Evolutionary conservation across 768 basidiomycete species (phyloP), one percentile per base, ranked within the genome.

Genomic region (Serendipita sp.): DNA sequence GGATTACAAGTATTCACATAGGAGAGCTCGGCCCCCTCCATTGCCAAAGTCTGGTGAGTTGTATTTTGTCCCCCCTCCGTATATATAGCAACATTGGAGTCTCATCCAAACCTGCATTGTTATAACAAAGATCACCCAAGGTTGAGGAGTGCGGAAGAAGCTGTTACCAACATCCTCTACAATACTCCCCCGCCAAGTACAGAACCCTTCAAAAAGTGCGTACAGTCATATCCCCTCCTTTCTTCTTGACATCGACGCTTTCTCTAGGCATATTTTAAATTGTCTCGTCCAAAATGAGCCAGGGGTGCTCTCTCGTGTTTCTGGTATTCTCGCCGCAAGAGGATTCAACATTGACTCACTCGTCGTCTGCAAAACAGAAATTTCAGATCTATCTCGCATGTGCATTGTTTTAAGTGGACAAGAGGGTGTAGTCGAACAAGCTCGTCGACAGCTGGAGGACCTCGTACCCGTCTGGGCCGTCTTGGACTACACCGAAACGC

Each of bases 381-480:
- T 98, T 66, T 84, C 91, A 63, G 96, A 99, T 77, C 78, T 98
- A 60, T 90, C 87, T 77, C 83, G 96, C 43, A 99, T 99, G 96
- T 96, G 90, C 71, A 91, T 99, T 72, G 93, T 97, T 67, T 79
- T 99, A 53, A 86, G 83, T 63, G 96, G 96, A 0, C 96, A 99
- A 73, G 96, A 99, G 69, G 90, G 91, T 63, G 94, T 98, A 45
- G 88, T 99, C 61, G 96, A 98, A 74, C 96, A 99, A 73, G 95
- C 92, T 9, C 80, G 96, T 43, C 77, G 96, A 66, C 95, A 98
- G 67, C 82, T 99, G 16, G 96, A 98, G 68, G 96, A 99, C 70
- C 80, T 98, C 67, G 95, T 99, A 28, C 96, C 95, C 58, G 96
- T 99, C 3, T 99, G 96, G 96, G 96, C 95, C 30, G 96, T 99